Base-by-base conservation (phyloP, 2,329 filamentous ascomycete genomes). In the Ceratocystis harringtonii region DNA sequence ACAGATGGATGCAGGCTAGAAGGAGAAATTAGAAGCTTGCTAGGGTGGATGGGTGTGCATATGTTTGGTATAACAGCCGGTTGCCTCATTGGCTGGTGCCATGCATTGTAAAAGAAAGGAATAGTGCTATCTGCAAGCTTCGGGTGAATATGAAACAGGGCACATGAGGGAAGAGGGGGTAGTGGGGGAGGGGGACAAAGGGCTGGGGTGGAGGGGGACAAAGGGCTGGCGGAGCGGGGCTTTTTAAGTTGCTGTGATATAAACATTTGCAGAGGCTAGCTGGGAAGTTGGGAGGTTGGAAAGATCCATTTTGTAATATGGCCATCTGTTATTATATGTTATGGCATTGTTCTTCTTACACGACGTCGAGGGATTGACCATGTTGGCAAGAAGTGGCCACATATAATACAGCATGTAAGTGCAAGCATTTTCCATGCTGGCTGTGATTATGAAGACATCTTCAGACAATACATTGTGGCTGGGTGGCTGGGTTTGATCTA, bases 21-120 rank as follows among this genome's bases (percentile, higher is more conserved):
- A 52, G 48, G 48, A 52, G 48, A 52, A 52, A 52, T 52, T 52
- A 52, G 48, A 52, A 52, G 48, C 22, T 52, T 52, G 48, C 25
- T 52, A 52, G 48, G 36, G 36, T 15, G 36, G 36, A 19, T 19
- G 22, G 8, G 8, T 25, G 48, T 52, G 48, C 48, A 52, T 52
- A 28, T 52, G 48, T 28, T 52, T 28, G 3, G 22, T 28, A 25
- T 7, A 52, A 52, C 22, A 28, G 28, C 10, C 12, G 45, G 45
- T 5, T 17, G 22, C 22, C 4, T 28, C 48, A 22, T 25, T 28
- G 48, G 36, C 36, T 41, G 12, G 36, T 12, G 48, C 19, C 48
- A 25, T 52, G 48, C 48, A 28, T 52, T 52, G 48, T 25, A 52
- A 8, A 52, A 52, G 36, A 52, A 52, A 25, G 48, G 48, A 52